phyloP scores from a whole-genome alignment of 768 basidiomycete genomes.

The Paxillus ammoniavirescens region DNA sequence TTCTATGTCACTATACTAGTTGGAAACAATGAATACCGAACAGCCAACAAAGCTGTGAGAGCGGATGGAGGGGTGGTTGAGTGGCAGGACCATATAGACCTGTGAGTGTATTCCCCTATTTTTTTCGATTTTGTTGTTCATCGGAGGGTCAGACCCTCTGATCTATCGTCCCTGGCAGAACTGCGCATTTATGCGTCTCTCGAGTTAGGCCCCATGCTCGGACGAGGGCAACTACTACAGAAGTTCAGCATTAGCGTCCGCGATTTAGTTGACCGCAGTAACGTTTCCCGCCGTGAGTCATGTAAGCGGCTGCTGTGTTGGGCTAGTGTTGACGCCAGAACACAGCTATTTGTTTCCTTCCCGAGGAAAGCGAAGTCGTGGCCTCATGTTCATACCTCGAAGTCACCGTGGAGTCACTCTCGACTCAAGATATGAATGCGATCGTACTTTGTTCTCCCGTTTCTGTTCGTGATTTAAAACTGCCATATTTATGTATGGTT shows the following conservation, averaged over 20 bases:
- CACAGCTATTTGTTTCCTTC: background rate
- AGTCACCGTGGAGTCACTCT: background rate
- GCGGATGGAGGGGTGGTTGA: too few relatives aligned
- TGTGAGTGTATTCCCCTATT: too few relatives aligned
- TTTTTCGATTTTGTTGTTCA: too few relatives aligned
- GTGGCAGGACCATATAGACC: too few relatives aligned
- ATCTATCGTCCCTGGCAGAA: background rate
- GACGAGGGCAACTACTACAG: background rate
- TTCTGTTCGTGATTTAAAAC: background rate
- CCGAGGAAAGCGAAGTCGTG: background rate
- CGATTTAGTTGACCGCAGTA: background rate
- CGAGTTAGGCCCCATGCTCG: background rate
- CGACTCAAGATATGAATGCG: background rate
- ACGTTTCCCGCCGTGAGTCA: background rate
- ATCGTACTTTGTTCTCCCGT: background rate
- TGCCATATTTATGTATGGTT: too few relatives aligned
- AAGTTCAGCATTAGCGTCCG: background rate
- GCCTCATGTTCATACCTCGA: background rate
- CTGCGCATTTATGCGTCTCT: conserved; percentile 1
- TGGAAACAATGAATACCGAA: too few relatives aligned
- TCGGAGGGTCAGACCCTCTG: background rate
- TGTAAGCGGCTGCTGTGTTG: background rate
- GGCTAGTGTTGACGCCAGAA: background rate
- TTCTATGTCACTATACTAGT: too few relatives aligned
- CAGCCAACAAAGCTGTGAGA: too few relatives aligned